Percentiles rank a stretch among this genome's conserved stretches.
Evolutionary conservation across 2,329 filamentous ascomycete species (phyloP).

Genomic region (Diplodia intermedia): DNA sequence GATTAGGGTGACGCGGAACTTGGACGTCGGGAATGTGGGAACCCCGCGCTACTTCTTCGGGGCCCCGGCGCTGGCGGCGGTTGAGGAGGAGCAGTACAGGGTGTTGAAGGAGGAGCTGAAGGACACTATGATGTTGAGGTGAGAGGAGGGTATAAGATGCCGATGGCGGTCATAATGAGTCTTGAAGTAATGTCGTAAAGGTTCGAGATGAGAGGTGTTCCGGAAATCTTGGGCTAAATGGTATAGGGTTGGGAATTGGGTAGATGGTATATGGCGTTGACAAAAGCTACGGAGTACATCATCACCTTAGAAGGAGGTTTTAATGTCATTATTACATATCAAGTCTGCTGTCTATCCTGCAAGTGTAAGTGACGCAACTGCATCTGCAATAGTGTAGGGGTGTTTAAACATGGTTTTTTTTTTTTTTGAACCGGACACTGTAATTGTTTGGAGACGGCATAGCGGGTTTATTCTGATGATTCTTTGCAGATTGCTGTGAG

Average conservation of each 20-base stretch:
- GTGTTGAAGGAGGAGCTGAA: constrained; percentile 21
- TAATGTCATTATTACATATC: background rate
- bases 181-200: background rate
- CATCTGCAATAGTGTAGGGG: no score
- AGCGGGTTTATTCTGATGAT: no score
- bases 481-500: no score
- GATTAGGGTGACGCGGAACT: background rate
- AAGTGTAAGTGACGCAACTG: no score
- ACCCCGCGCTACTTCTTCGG: constrained; percentile 26
- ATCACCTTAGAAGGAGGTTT: background rate
- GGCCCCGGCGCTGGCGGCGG: constrained; percentile 6
- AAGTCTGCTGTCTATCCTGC: background rate
- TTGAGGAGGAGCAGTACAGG: constrained; percentile 17
- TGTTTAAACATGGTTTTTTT: no score
- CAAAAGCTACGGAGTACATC: background rate
- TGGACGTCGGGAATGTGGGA: constrained; percentile 7
- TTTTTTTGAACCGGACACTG: no score
- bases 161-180: background rate
- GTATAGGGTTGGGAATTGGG: background rate
- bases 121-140: background rate
- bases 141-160: background rate
- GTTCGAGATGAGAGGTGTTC: background rate
- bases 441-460: no score
- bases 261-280: background rate
- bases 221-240: background rate